These are phyloP conservation scores for Fusarium pseudograminearum DNA, from an alignment of 2,329 filamentous ascomycete species.

Conservation along the genomic window DNA sequence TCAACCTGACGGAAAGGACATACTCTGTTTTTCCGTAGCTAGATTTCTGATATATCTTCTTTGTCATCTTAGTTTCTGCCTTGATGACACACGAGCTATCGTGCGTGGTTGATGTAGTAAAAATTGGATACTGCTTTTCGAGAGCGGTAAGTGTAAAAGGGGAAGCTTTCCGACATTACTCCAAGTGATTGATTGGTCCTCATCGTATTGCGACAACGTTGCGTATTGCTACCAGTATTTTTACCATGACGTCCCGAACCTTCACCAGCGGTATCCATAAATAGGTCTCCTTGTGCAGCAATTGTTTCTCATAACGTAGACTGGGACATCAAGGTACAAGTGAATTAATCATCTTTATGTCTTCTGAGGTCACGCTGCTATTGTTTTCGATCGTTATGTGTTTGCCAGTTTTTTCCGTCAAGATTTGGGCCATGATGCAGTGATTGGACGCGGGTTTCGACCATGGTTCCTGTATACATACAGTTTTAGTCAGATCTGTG, in stretches of 20 bases:
- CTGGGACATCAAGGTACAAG: not conserved
- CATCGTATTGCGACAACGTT: slow-evolving; percentile 1
- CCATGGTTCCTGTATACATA: not conserved
- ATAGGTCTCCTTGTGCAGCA: not conserved
- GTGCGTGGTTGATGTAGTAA: not conserved
- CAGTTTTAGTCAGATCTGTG: not conserved
- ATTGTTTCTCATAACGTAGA: not conserved
- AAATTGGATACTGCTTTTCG: not conserved
- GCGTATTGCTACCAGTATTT: not conserved
- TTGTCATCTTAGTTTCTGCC: slow-evolving; percentile 1
- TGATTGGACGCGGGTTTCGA: not conserved
- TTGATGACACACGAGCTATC: not conserved
- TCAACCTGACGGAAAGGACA: slow-evolving; percentile 29
- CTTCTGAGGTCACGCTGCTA: no score
- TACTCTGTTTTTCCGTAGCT: slow-evolving; percentile 44
- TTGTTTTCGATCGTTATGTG: no score
- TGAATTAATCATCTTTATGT: no score
- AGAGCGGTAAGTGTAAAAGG: not conserved
- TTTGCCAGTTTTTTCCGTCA: not conserved
- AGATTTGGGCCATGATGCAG: not conserved
- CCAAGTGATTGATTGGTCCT: not conserved
- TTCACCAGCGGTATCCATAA: no score
- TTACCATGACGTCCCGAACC: not conserved
- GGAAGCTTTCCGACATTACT: not conserved
- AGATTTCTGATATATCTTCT: slow-evolving; percentile 35